Evolutionary conservation across 106 monocot genomes (phyloP).

Genomic region (Dioscorea zingiberensis): DNA sequence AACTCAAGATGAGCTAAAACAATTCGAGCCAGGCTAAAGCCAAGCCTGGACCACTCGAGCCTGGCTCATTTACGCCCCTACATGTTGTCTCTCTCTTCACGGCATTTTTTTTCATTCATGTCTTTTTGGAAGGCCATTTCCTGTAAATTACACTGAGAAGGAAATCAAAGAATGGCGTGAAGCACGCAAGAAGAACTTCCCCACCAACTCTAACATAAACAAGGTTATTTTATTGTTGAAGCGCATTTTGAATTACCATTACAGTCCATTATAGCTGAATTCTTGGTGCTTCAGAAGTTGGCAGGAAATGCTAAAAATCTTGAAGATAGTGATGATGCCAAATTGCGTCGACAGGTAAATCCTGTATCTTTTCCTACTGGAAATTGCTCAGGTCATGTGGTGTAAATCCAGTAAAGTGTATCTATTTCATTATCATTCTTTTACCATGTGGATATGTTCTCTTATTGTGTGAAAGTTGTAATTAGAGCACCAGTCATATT

Average conservation of each 20-base stretch:
- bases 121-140: slow-evolving; percentile 26
- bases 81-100: too few species aligned
- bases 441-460: neutral
- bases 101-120: neutral
- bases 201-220: slow-evolving; percentile 40
- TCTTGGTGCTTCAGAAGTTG: slow-evolving; percentile 39
- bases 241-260: too few species aligned
- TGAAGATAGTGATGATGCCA: slow-evolving; percentile 21
- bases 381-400: too few species aligned
- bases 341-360: slow-evolving; percentile 64
- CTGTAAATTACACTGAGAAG: slow-evolving; percentile 41
- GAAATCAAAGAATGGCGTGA: slow-evolving; percentile 78
- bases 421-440: neutral
- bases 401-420: too few species aligned
- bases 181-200: slow-evolving; percentile 83
- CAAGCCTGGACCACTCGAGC: too few species aligned
- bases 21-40: too few species aligned
- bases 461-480: neutral
- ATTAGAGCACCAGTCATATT: neutral
- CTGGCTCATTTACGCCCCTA: too few species aligned
- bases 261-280: neutral
- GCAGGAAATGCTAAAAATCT: neutral
- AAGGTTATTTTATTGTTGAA: slow-evolving; percentile 25
- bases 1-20: too few species aligned
- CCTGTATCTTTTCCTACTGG: neutral